These are phyloP conservation scores for Ambispora gerdemannii DNA, from an alignment of 192 early-diverging fungal species.

Conservation along the genomic window DNA sequence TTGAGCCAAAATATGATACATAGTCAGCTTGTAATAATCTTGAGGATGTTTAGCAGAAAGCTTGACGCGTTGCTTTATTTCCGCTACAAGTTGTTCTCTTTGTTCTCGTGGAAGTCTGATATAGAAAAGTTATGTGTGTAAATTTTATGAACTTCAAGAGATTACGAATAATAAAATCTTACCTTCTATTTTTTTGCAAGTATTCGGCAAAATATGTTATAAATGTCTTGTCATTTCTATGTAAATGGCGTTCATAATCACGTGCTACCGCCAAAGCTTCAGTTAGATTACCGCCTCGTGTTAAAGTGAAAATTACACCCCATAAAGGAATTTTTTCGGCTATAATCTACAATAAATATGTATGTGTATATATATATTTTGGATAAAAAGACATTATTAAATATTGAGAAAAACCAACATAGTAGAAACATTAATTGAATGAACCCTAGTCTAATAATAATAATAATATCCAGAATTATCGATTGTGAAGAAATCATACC, in stretches of 20 bases:
- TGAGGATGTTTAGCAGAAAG: conserved; percentile 43
- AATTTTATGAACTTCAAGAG: neutral
- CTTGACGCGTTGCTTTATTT: conserved; percentile 50
- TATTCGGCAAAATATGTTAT: conserved; percentile 69
- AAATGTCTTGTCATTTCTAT: conserved; percentile 65
- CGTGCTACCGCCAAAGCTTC: conserved; percentile 68
- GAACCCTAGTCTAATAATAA: too few species aligned
- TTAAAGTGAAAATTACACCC: conserved; percentile 81
- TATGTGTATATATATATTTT: neutral
- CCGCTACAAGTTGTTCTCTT: conserved; percentile 57
- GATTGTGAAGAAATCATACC: neutral
- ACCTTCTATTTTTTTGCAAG: conserved; percentile 42
- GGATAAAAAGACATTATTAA: neutral
- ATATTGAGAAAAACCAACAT: too few species aligned
- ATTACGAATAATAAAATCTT: neutral
- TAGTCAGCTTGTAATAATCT: conserved; percentile 89
- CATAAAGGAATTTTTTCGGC: conserved; percentile 69
- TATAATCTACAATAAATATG: neutral
- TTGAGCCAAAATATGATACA: conserved; percentile 89
- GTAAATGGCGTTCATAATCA: conserved; percentile 53
- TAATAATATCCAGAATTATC: neutral
- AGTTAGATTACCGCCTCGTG: conserved; percentile 69
- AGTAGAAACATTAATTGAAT: too few species aligned
- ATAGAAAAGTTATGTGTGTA: conserved; percentile 3
- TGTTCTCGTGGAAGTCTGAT: conserved; percentile 44